These are phyloP conservation scores for Termitomyces bulborhizus DNA, from an alignment of 768 basidiomycete genomes.

Conservation along the genomic window DNA sequence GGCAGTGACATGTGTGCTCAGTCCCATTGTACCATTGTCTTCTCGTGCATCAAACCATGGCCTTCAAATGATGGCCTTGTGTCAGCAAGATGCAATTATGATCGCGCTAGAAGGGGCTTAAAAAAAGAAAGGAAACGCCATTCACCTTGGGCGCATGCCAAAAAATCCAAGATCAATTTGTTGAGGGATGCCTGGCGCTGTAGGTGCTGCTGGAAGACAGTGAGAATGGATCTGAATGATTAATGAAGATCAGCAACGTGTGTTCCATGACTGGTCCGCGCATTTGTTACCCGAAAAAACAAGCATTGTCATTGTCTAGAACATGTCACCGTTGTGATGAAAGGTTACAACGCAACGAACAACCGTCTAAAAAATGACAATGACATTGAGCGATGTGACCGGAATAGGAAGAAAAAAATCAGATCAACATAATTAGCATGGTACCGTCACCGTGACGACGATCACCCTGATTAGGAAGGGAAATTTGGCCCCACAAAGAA, in stretches of 20 bases:
- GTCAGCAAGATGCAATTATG: not conserved
- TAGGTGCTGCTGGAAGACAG: not conserved
- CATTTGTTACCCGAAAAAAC: not conserved
- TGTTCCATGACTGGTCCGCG: not conserved
- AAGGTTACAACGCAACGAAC: not conserved
- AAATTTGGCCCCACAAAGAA: too few species aligned
- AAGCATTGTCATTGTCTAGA: not conserved
- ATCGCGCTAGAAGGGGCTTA: not conserved
- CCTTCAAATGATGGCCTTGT: not conserved
- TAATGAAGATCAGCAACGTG: not conserved
- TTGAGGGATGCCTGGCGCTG: not conserved
- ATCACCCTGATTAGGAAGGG: not conserved
- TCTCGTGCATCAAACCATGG: constrained; percentile 3
- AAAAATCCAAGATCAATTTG: not conserved
- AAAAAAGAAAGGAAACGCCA: not conserved
- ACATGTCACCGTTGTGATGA: not conserved
- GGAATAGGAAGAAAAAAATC: not conserved
- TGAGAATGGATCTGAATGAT: not conserved
- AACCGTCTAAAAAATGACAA: not conserved
- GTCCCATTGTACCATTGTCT: constrained; percentile 9
- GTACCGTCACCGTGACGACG: not conserved
- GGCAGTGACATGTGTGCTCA: constrained; percentile 5
- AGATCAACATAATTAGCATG: not conserved
- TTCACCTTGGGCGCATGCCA: too few species aligned
- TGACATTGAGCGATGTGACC: not conserved